Percentiles rank a stretch among this genome's conserved stretches.
Evolutionary conservation across 495 filamentous ascomycete species (phyloP).

Genomic region (Pseudomonodictys pantanalensis): DNA sequence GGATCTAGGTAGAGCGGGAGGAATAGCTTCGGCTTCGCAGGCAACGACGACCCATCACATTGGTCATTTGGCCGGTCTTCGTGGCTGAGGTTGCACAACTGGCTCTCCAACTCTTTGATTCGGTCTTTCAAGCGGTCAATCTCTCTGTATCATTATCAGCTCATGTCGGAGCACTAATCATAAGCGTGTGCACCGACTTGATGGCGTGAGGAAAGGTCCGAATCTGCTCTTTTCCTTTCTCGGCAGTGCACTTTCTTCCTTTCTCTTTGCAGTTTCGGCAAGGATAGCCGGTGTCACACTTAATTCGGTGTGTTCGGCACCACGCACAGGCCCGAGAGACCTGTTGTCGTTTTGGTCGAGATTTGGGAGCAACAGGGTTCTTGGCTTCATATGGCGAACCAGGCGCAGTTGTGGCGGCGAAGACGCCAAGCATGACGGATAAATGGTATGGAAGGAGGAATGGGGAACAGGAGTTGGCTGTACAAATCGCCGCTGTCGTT

Average conservation of each 20-base stretch:
- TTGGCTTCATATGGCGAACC: background rate
- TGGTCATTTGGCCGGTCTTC: background rate
- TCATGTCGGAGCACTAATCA: background rate
- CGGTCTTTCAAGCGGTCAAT: slow-evolving; percentile 44
- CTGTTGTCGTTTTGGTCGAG: slow-evolving; percentile 41
- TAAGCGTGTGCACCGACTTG: slow-evolving; percentile 29
- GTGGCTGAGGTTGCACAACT: slow-evolving; percentile 27
- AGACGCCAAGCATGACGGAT: too few relatives aligned
- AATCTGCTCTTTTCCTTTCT: slow-evolving; percentile 27
- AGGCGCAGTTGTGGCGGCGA: too few relatives aligned
- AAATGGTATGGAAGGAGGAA: too few relatives aligned
- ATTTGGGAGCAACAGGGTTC: background rate
- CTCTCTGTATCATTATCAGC: slow-evolving; percentile 35
- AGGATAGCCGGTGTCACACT: slow-evolving; percentile 47
- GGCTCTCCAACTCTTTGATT: slow-evolving; percentile 43
- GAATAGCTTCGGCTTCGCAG: background rate
- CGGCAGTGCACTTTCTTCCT: slow-evolving; percentile 38
- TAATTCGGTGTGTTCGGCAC: slow-evolving; percentile 49
- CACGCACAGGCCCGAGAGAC: slow-evolving; percentile 51
- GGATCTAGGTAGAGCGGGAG: slow-evolving; percentile 18
- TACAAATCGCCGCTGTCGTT: too few relatives aligned
- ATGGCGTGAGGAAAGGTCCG: slow-evolving; percentile 43
- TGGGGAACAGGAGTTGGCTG: too few relatives aligned
- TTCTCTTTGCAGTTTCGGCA: slow-evolving; percentile 48
- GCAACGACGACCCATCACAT: background rate